These are phyloP conservation scores for Xylariaceae sp. DNA, from an alignment of 2,329 filamentous ascomycete genomes.

Conservation along the genomic window DNA sequence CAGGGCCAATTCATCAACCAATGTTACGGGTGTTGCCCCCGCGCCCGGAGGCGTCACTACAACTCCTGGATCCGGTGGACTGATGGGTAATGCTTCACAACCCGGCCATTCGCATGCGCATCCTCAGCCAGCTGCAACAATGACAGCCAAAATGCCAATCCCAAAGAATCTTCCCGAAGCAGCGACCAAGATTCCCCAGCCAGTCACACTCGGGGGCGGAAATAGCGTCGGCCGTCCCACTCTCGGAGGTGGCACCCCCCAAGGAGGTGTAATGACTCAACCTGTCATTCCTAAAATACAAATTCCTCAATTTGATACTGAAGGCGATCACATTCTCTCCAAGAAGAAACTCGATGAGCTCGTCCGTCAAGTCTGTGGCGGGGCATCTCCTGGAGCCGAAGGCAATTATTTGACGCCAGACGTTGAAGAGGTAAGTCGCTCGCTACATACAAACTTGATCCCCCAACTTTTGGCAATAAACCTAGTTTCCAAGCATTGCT, in stretches of 20 bases:
- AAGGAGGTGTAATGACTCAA: constrained; percentile 80
- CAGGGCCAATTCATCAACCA: constrained; percentile 27
- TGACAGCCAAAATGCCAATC: constrained; percentile 69
- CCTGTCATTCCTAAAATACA: constrained; percentile 80
- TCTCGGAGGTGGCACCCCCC: constrained; percentile 71
- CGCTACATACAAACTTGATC: constrained; percentile 1
- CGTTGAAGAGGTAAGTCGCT: constrained; percentile 77
- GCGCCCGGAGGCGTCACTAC: constrained; percentile 14
- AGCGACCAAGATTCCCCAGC: constrained; percentile 65
- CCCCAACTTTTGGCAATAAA: too few species aligned
- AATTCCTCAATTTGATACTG: constrained; percentile 81
- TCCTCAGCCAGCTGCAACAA: constrained; percentile 34
- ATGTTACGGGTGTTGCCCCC: constrained; percentile 14
- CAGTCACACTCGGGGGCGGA: constrained; percentile 65
- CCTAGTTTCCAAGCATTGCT: too few species aligned
- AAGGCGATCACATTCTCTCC: constrained; percentile 88
- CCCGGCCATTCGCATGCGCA: constrained; percentile 45
- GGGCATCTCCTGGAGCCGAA: constrained; percentile 65
- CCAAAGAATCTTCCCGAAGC: constrained; percentile 70
- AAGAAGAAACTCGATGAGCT: constrained; percentile 97
- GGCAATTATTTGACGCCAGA: constrained; percentile 81
- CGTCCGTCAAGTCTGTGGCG: constrained; percentile 87
- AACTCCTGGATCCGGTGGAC: constrained; percentile 20
- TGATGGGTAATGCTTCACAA: constrained; percentile 24
- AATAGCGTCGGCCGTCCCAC: constrained; percentile 71